These are phyloP conservation scores for Penicillium coffeae DNA, from an alignment of 495 filamentous ascomycete species.

Conservation along the genomic window DNA sequence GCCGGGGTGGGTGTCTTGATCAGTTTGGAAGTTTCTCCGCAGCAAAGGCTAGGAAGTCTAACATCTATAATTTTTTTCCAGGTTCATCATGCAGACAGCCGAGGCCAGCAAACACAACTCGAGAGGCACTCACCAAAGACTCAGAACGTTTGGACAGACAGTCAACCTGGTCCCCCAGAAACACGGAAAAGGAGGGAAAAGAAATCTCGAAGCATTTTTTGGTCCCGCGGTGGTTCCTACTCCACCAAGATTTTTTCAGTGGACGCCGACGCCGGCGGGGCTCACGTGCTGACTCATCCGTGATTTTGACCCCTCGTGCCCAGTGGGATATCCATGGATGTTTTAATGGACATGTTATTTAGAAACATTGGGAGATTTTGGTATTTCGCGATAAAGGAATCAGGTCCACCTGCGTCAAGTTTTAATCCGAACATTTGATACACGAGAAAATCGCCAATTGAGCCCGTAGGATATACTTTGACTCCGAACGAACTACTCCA, in stretches of 20 bases:
- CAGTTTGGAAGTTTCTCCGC: slow-evolving; percentile 43
- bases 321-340: too few relatives aligned
- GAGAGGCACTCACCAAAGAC: slow-evolving; percentile 17
- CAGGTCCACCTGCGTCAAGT: too few relatives aligned
- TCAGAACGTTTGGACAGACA: slow-evolving; percentile 11
- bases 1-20: slow-evolving; percentile 20
- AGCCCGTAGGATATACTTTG: too few relatives aligned
- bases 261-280: slow-evolving; percentile 9
- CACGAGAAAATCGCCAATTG: too few relatives aligned
- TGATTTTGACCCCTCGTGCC: too few relatives aligned
- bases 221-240: slow-evolving; percentile 13
- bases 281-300: background rate
- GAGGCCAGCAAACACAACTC: background rate
- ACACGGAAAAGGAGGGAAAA: slow-evolving; percentile 8
- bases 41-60: slow-evolving; percentile 47
- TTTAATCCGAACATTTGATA: too few relatives aligned
- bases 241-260: slow-evolving; percentile 17
- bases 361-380: too few relatives aligned
- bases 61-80: slow-evolving; percentile 47
- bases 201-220: slow-evolving; percentile 14
- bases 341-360: too few relatives aligned
- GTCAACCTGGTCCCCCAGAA: slow-evolving; percentile 17
- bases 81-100: slow-evolving; percentile 40
- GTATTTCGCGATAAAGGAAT: too few relatives aligned
- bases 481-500: too few relatives aligned